These are phyloP conservation scores for Thelonectria rubi DNA, from an alignment of 2,329 filamentous ascomycete genomes.

Conservation along the genomic window DNA sequence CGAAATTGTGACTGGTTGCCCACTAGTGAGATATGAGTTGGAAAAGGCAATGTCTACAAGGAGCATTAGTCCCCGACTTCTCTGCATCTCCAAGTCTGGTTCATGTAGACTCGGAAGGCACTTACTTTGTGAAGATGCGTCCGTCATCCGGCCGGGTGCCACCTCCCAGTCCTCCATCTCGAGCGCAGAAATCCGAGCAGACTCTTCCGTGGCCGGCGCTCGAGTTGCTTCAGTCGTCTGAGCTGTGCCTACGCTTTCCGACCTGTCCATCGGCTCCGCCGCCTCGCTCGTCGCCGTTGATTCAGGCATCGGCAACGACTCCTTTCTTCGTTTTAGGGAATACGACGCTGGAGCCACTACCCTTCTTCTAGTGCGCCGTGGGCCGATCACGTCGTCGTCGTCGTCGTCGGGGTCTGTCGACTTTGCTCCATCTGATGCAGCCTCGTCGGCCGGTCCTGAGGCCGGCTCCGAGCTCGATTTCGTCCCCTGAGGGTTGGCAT, in stretches of 20 bases:
- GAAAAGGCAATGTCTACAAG: slow-evolving; percentile 55
- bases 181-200: slow-evolving; percentile 14
- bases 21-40: slow-evolving; percentile 51
- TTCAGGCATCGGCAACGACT: not conserved
- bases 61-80: slow-evolving; percentile 5
- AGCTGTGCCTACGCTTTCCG: not conserved
- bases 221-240: not conserved
- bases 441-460: not conserved
- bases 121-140: slow-evolving; percentile 49
- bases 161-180: slow-evolving; percentile 58
- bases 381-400: not conserved
- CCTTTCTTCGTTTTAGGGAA: not conserved
- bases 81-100: not conserved
- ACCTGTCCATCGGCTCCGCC: not conserved
- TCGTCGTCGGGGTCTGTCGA: slow-evolving; percentile 3
- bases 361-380: slow-evolving; percentile 9
- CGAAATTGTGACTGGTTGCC: slow-evolving; percentile 48
- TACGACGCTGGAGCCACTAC: slow-evolving; percentile 5
- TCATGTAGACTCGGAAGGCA: slow-evolving; percentile 6
- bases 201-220: not conserved
- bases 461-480: not conserved
- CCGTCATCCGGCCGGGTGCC: slow-evolving; percentile 53
- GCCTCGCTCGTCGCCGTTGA: not conserved
- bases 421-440: not conserved
- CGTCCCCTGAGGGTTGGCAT: too few relatives aligned